A percentile compares a stretch with the other conserved stretches of the same genome.
These are phyloP conservation scores for Ustanciosporium gigantosporum DNA, from an alignment of 1,284 basidiomycete genomes.

Conservation along the genomic window DNA sequence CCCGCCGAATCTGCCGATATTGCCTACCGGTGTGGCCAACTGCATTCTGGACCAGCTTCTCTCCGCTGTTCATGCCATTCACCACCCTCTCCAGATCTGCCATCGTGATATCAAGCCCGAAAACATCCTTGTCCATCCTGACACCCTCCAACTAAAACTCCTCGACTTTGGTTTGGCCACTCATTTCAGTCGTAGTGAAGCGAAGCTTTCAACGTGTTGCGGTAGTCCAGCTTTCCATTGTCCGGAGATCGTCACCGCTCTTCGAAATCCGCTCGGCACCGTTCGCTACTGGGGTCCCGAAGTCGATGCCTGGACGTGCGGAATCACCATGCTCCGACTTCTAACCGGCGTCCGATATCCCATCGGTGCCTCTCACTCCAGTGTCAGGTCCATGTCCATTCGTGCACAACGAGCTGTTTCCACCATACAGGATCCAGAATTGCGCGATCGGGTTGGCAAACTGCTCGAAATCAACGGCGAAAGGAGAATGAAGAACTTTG, in stretches of 20 bases:
- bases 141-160: constrained; percentile 62
- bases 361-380: constrained; percentile 65
- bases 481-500: constrained; percentile 64
- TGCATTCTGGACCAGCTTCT: constrained; percentile 66
- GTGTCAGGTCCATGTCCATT: constrained; percentile 63
- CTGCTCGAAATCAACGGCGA: constrained; percentile 65
- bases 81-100: constrained; percentile 65
- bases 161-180: constrained; percentile 68
- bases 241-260: constrained; percentile 66
- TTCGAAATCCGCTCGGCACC: constrained; percentile 64
- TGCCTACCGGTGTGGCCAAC: constrained; percentile 56
- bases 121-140: constrained; percentile 63
- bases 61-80: constrained; percentile 65
- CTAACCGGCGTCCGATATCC: constrained; percentile 66
- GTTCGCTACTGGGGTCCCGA: constrained; percentile 65
- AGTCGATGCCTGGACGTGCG: constrained; percentile 68
- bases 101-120: constrained; percentile 68
- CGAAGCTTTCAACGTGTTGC: constrained; percentile 68
- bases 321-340: constrained; percentile 65
- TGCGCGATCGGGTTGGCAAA: constrained; percentile 62
- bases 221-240: constrained; percentile 66
- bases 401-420: constrained; percentile 63
- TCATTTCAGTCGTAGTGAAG: constrained; percentile 66
- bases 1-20: constrained; percentile 36
- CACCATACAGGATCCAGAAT: constrained; percentile 60